phyloP scores from a whole-genome alignment of 306 rosid species.

The Crotalaria pallida region DNA sequence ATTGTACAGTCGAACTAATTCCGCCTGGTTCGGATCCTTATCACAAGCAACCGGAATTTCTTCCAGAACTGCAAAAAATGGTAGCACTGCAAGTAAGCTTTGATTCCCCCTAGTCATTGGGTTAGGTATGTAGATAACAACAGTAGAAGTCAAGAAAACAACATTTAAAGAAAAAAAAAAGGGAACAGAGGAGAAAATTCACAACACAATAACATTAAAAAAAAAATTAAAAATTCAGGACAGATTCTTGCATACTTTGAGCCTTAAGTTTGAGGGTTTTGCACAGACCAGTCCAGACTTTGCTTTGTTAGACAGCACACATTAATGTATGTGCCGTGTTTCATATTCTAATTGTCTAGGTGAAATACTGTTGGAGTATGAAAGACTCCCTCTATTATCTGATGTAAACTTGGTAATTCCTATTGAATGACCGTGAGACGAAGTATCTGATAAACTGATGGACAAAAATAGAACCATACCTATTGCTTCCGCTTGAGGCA shows the following conservation, averaged over 20 bases:
- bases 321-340: background rate
- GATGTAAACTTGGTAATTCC: constrained; percentile 12
- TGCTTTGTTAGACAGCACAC: background rate
- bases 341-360: constrained; percentile 14
- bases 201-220: background rate
- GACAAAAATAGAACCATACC: constrained; percentile 45
- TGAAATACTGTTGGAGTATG: constrained; percentile 10
- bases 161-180: background rate
- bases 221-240: constrained; percentile 6
- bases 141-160: background rate
- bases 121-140: background rate
- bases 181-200: background rate
- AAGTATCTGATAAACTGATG: constrained; percentile 2
- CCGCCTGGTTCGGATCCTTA: constrained; percentile 50
- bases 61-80: constrained; percentile 55
- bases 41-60: constrained; percentile 61
- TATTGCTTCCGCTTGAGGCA: constrained; percentile 59
- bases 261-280: too few relatives aligned
- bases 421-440: background rate
- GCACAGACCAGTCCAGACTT: constrained; percentile 1
- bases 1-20: constrained; percentile 71
- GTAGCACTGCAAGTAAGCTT: background rate
- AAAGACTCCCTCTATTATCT: constrained; percentile 9
- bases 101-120: background rate
- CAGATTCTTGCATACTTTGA: constrained; percentile 16